These are phyloP conservation scores for Fusarium penzigii DNA, from an alignment of 2,329 filamentous ascomycete species.

Conservation along the genomic window DNA sequence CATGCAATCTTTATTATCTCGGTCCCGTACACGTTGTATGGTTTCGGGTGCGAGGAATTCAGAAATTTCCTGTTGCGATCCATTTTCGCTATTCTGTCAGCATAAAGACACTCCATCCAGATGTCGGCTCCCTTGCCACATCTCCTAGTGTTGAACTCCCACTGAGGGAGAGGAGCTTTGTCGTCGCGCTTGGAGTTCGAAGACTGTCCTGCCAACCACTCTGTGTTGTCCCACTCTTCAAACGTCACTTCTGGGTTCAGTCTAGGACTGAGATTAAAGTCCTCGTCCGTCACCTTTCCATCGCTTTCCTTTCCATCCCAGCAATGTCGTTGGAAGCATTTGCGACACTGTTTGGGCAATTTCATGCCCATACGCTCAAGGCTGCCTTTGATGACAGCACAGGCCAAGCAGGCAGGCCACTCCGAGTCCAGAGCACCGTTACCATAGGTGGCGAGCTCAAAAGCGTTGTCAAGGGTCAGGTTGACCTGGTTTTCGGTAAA, in stretches of 20 bases:
- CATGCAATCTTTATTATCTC: no score
- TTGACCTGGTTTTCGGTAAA: conserved; percentile 29
- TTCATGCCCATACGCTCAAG: conserved; percentile 42
- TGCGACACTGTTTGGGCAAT: conserved; percentile 22
- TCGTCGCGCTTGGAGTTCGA: no score
- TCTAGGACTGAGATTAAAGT: conserved; percentile 19
- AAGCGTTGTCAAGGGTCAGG: conserved; percentile 61
- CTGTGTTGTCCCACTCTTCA: conserved; percentile 24
- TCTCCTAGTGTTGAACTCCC: no score
- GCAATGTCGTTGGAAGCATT: conserved; percentile 29
- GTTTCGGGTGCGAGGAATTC: no score
- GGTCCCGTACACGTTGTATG: no score
- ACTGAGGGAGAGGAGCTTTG: no score
- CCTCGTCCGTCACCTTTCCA: conserved; percentile 7
- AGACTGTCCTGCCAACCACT: conserved; percentile 8
- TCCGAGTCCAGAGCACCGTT: conserved; percentile 69
- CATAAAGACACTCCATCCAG: no score
- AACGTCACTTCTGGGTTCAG: conserved; percentile 24
- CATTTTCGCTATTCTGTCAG: no score
- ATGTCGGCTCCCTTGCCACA: no score
- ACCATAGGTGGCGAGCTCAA: conserved; percentile 74
- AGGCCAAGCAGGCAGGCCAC: conserved; percentile 80
- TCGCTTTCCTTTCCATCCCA: conserved; percentile 24
- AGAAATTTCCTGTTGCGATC: no score
- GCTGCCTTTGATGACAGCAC: conserved; percentile 73